Conservation (phyloP, 1,284 basidiomycete genomes). For the Irpex lacteus region DNA sequence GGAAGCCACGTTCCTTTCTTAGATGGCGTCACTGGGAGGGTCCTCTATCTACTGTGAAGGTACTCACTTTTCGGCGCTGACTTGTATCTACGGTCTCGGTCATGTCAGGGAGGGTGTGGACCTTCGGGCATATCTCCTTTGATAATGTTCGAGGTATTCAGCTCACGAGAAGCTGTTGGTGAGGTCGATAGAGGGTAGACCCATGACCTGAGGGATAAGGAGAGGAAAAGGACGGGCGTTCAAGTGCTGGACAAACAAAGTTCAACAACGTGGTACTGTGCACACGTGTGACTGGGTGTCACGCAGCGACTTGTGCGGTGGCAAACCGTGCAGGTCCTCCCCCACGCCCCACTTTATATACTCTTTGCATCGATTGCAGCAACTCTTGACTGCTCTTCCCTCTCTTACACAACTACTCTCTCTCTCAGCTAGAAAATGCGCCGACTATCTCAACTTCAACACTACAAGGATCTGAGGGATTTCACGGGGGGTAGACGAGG, state of each 20-base stretch:
- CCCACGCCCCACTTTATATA: not conserved
- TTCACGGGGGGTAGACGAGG: no score
- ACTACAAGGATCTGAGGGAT: no score
- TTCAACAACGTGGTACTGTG: not conserved
- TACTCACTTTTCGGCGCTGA: not conserved
- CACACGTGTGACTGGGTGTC: not conserved
- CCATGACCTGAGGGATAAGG: not conserved
- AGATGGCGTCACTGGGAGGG: not conserved
- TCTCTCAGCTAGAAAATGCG: not conserved
- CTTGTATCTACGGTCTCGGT: no score
- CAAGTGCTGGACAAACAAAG: not conserved
- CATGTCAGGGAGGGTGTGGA: no score
- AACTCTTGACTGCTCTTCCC: not conserved
- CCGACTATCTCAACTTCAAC: no score
- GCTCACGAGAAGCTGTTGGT: not conserved
- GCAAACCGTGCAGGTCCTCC: not conserved
- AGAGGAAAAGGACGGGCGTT: not conserved
- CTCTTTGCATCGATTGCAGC: not conserved
- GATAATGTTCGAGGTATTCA: not conserved
- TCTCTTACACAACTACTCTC: not conserved
- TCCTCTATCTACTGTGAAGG: not conserved
- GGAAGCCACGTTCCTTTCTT: not conserved
- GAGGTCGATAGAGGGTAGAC: not conserved
- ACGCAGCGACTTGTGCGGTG: not conserved
- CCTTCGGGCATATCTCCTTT: no score